Percentiles rank a stretch among this genome's conserved stretches.
Conservation (phyloP, 371 early-diverging fungal species). For the Cokeromyces recurvatus region DNA sequence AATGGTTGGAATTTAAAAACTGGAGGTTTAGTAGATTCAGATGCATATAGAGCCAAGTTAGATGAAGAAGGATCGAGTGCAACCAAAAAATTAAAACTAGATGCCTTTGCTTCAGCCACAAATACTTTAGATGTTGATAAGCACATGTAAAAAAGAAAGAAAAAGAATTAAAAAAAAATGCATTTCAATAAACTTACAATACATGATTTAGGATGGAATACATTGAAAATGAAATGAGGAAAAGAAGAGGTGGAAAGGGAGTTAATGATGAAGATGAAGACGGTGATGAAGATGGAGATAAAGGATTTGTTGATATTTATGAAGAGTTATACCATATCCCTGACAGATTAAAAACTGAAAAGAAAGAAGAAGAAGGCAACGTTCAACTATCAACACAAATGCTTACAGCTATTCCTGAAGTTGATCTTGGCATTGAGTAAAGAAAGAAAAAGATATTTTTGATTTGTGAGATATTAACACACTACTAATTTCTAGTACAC, state of each 20-base stretch:
- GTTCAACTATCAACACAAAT: slow-evolving; percentile 84
- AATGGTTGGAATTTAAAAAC: slow-evolving; percentile 47
- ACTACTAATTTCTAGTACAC: slow-evolving; percentile 51
- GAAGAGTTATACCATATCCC: slow-evolving; percentile 72
- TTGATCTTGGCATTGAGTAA: slow-evolving; percentile 85
- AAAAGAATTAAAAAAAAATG: too few relatives aligned
- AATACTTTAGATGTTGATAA: slow-evolving; percentile 83
- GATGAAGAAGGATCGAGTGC: slow-evolving; percentile 4
- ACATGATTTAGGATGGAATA: slow-evolving; percentile 64
- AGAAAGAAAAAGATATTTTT: slow-evolving; percentile 2
- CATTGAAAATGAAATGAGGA: slow-evolving; percentile 23
- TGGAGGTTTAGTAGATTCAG: slow-evolving; percentile 49
- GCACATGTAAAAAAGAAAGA: slow-evolving; percentile 73
- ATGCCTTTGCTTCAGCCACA: slow-evolving; percentile 79
- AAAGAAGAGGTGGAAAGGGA: slow-evolving; percentile 12
- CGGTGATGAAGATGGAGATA: slow-evolving; percentile 5
- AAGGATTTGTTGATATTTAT: slow-evolving; percentile 33
- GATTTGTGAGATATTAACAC: too few relatives aligned
- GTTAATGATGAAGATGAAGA: slow-evolving; percentile 33
- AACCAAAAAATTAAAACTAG: slow-evolving; percentile 39
- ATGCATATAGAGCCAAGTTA: slow-evolving; percentile 23
- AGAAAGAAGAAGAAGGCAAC: slow-evolving; percentile 77
- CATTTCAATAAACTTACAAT: neutral
- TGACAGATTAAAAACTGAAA: slow-evolving; percentile 59
- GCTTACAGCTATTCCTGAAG: slow-evolving; percentile 92